Base-by-base conservation (phyloP, 257 asterid genomes). In the Mitragyna speciosa region DNA sequence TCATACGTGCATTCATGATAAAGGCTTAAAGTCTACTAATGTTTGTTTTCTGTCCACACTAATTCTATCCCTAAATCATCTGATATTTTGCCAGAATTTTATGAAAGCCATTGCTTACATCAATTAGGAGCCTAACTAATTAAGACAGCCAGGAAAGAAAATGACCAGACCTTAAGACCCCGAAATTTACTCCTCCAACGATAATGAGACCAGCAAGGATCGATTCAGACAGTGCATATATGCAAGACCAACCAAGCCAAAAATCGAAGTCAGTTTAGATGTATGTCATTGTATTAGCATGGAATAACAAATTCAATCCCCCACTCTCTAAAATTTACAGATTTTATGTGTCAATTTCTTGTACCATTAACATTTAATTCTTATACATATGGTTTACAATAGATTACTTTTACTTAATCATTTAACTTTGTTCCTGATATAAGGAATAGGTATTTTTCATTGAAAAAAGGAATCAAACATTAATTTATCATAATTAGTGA, bases 81-180 rank as follows among this genome's bases (percentile, higher is more conserved):
- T 33, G 0, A 39, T 31, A 65, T 19, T 58, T 12, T 36, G 20
- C 70, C 70, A 15, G 24, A 2, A 1, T 22, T 75, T 58, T 24
- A 75, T 39, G 78, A 74, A 52, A 58, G 15, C 16, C 69, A 59
- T 75, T 75, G 69, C 67, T 74, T 19, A 17, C 20, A 20, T 54
- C 17, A 72, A 51, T n/a, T 56, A 33, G 24, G 65, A 52, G 52
- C 33, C 65, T 31, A 43, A 74, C 36, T 52, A 22, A 12, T 19
- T 5, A 17, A 30, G 48, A 52, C 47, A 41, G 71, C n/a, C 43
- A 43, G 59, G 58, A 59, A 59, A 76, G 64, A 76, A 28, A 76
- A 30, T 33, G 63, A 76, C 72, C 72, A 16, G 30, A 76, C 48
- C 48, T 6, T 6, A 15, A 66, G 47, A 30, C 24, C 39, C 72